Conservation (phyloP, 2,329 filamentous ascomycete genomes). For the Kalaharituber pfeilii region DNA sequence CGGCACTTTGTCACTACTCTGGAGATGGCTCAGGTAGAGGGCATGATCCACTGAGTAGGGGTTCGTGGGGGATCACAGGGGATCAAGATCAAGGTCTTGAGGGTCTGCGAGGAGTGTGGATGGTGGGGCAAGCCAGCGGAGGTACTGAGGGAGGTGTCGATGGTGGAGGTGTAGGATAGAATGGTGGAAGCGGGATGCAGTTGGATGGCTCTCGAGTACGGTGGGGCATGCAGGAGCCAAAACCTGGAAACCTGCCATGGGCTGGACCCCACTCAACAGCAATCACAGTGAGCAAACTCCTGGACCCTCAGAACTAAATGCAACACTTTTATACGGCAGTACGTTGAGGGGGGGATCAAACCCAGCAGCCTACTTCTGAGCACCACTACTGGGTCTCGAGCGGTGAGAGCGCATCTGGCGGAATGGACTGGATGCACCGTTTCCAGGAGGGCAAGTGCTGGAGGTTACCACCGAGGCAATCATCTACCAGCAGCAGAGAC, state of each 20-base stretch:
- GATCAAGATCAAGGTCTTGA: conserved; percentile 64
- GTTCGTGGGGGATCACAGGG: conserved; percentile 86
- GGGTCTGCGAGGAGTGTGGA: conserved; percentile 60
- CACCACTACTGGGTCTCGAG: conserved; percentile 4
- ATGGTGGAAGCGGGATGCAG: conserved; percentile 25
- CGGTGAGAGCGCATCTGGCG: conserved; percentile 5
- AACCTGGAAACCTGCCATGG: conserved; percentile 43
- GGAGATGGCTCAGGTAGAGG: conserved; percentile 50
- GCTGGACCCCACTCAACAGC: too few species aligned
- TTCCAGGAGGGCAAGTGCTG: conserved; percentile 3
- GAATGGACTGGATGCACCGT: conserved; percentile 5
- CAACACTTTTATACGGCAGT: conserved; percentile 67
- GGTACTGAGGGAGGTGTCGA: conserved; percentile 58
- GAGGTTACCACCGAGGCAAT: neutral
- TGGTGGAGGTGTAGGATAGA: conserved; percentile 36
- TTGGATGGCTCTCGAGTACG: conserved; percentile 53
- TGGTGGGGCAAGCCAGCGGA: conserved; percentile 54
- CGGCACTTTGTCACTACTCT: conserved; percentile 72
- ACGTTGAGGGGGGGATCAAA: conserved; percentile 59
- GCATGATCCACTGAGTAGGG: conserved; percentile 74
- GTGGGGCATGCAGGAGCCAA: conserved; percentile 45
- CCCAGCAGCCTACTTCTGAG: neutral
- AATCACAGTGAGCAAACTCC: too few species aligned
- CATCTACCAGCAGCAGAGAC: neutral
- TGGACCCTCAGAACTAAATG: too few species aligned